Evolutionary conservation across 2,329 filamentous ascomycete species (phyloP).

Genomic region (Dothidotthia symphoricarpi): DNA sequence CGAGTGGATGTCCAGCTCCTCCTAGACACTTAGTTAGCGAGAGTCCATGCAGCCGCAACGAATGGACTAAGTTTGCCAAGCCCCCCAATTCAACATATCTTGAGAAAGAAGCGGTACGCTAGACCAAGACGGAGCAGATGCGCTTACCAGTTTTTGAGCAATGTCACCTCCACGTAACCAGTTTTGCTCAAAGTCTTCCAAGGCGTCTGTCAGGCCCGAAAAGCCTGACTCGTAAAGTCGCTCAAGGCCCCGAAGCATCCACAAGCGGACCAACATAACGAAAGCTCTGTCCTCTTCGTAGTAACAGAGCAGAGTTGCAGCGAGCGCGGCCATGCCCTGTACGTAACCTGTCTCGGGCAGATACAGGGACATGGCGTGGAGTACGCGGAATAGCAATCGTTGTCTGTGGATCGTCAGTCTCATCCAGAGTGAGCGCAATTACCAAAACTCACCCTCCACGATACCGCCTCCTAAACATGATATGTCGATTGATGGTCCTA

Average conservation of each 20-base stretch:
- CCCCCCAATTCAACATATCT: no score
- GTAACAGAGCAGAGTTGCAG: conserved; percentile 90
- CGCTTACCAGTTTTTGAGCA: conserved; percentile 71
- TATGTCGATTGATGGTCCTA: conserved; percentile 88
- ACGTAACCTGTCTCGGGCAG: conserved; percentile 92
- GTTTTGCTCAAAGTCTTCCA: conserved; percentile 77
- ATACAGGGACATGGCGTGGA: conserved; percentile 89
- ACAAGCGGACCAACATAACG: conserved; percentile 93
- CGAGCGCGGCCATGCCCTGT: conserved; percentile 94
- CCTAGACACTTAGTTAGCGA: conserved; percentile 48
- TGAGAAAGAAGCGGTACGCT: background rate
- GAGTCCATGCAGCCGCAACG: background rate
- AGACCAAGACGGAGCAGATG: background rate
- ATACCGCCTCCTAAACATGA: conserved; percentile 94
- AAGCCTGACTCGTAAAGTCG: conserved; percentile 83
- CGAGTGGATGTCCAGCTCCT: conserved; percentile 74
- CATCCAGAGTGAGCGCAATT: background rate
- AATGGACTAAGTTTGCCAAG: background rate
- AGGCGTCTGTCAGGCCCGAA: conserved; percentile 77
- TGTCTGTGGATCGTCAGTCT: conserved; percentile 51
- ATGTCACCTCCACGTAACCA: conserved; percentile 81
- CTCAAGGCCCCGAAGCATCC: conserved; percentile 83
- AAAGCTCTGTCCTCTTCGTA: conserved; percentile 95
- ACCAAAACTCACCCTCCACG: conserved; percentile 63
- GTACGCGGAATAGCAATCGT: conserved; percentile 83